Evolutionary conservation across 1,284 basidiomycete species (phyloP).

Genomic region (Phellopilus nigrolimitatus): DNA sequence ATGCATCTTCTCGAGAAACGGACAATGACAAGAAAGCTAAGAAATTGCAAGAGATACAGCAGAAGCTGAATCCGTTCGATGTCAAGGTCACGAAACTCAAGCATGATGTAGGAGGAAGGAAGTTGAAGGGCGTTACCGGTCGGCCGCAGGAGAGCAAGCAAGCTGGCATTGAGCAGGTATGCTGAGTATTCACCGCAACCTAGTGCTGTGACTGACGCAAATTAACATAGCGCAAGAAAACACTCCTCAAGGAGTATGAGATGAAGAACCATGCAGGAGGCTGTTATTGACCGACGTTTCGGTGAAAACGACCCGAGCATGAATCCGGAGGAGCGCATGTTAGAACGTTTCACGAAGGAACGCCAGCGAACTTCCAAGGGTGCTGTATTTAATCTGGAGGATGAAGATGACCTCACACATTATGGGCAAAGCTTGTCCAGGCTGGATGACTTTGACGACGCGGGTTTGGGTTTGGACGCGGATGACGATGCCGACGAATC

Average conservation of each 20-base stretch:
- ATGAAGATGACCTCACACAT: conserved; percentile 88
- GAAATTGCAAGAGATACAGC: conserved; percentile 82
- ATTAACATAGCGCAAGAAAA: conserved; percentile 70
- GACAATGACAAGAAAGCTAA: conserved; percentile 76
- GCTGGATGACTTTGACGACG: conserved; percentile 83
- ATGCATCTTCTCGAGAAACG: conserved; percentile 53
- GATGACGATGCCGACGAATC: conserved; percentile 62
- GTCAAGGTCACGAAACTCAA: conserved; percentile 87
- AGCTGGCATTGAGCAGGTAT: conserved; percentile 84
- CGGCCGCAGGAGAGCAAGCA: conserved; percentile 85
- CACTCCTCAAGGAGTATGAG: conserved; percentile 83
- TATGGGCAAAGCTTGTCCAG: conserved; percentile 86
- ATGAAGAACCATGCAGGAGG: conserved; percentile 78
- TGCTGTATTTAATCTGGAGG: conserved; percentile 86
- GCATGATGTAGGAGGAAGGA: conserved; percentile 87
- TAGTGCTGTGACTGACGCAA: conserved; percentile 1
- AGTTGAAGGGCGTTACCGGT: conserved; percentile 80
- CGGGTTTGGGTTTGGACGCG: conserved; percentile 67
- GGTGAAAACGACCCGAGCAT: conserved; percentile 92
- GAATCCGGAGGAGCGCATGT: conserved; percentile 93
- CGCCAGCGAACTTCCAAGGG: conserved; percentile 76
- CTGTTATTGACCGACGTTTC: conserved; percentile 90
- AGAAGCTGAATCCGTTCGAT: conserved; percentile 91
- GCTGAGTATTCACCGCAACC: conserved; percentile 26
- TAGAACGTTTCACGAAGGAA: conserved; percentile 94